Conservation (phyloP, 2,329 filamentous ascomycete genomes). For the Colletotrichum tofieldiae region DNA sequence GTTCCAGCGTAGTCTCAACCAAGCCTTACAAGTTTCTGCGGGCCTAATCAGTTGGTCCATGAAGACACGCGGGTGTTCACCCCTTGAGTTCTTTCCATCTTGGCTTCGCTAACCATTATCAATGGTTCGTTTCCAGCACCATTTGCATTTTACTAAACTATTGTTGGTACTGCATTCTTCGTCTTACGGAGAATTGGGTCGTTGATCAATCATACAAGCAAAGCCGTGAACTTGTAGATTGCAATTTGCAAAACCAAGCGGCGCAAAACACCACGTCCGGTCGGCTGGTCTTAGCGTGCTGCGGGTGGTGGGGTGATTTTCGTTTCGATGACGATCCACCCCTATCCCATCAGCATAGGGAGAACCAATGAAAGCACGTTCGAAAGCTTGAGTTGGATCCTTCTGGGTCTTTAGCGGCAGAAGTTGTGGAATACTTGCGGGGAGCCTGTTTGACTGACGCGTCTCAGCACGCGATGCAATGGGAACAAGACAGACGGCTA, state of each 20-base stretch:
- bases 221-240: not conserved
- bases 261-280: not conserved
- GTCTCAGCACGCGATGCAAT: constrained; percentile 27
- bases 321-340: constrained; percentile 35
- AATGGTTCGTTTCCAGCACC: not conserved
- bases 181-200: not conserved
- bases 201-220: not conserved
- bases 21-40: not conserved
- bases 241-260: not conserved
- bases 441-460: constrained; percentile 21
- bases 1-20: not conserved
- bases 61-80: not conserved
- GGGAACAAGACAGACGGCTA: not conserved
- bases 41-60: too few species aligned
- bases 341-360: constrained; percentile 10
- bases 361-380: constrained; percentile 6
- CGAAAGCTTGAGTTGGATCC: constrained; percentile 2
- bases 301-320: constrained; percentile 30
- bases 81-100: too few species aligned
- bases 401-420: not conserved
- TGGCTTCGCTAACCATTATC: not conserved
- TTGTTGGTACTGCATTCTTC: too few species aligned
- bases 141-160: too few species aligned
- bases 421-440: constrained; percentile 25
- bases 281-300: constrained; percentile 12